Evolutionary conservation across 202 grass and related monocot species (phyloP).

Genomic region (Hordeum pubiflorum): DNA sequence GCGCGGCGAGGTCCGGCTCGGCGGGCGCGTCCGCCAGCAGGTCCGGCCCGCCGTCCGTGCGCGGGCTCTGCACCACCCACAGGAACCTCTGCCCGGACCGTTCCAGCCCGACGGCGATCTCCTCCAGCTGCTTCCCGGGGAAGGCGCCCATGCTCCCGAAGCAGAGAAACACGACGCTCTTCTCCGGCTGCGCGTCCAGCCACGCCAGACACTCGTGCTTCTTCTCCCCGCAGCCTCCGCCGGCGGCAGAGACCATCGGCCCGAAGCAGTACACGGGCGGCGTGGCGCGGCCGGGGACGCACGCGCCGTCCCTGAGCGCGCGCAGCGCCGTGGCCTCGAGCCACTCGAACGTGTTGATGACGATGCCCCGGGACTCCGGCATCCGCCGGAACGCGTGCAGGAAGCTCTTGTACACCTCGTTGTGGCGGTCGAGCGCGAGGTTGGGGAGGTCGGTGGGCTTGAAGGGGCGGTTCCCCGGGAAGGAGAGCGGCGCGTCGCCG

Average conservation of each 20-base stretch:
- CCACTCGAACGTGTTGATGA: constrained; percentile 52
- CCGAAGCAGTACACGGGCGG: constrained; percentile 50
- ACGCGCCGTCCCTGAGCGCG: constrained; percentile 9
- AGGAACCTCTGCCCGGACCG: constrained; percentile 41
- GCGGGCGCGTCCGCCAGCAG: not conserved
- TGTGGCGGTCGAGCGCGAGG: not conserved
- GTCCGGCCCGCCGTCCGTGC: not conserved
- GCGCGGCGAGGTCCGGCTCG: constrained; percentile 22
- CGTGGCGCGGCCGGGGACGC: not conserved
- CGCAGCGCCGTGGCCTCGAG: constrained; percentile 29
- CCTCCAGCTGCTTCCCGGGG: constrained; percentile 21
- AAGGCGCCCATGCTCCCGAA: constrained; percentile 44
- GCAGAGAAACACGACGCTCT: constrained; percentile 62
- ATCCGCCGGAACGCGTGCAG: not conserved
- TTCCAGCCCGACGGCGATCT: constrained; percentile 43
- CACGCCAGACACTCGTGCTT: constrained; percentile 45
- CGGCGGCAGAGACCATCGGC: constrained; percentile 18
- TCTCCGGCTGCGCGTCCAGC: constrained; percentile 48
- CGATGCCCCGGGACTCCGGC: constrained; percentile 8
- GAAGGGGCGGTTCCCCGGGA: constrained; percentile 26
- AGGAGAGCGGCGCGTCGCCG: not conserved
- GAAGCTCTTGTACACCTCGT: not conserved
- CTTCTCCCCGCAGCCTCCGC: not conserved
- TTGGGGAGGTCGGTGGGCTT: not conserved
- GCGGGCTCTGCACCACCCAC: constrained; percentile 29